Percentiles rank a stretch among this genome's conserved stretches.
phyloP scores from a whole-genome alignment of 805 yeast genomes.

The Babjeviella inositovora region DNA sequence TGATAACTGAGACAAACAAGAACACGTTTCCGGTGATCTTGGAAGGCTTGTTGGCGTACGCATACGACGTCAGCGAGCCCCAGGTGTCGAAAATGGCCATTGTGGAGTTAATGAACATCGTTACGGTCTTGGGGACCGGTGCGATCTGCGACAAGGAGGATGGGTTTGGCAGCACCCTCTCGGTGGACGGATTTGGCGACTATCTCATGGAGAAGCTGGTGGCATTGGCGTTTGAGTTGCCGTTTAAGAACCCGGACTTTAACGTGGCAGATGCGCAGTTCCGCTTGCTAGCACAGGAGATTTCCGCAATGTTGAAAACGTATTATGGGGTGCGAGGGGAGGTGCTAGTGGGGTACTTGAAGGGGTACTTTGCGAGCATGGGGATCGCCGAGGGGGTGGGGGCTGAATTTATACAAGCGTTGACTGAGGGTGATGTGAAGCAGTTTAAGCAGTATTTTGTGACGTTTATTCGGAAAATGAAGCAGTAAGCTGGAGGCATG shows the following conservation, averaged over 20 bases:
- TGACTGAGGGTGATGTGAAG: constrained; percentile 39
- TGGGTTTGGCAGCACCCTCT: constrained; percentile 18
- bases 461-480: constrained; percentile 17
- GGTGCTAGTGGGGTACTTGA: constrained; percentile 1
- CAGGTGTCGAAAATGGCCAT: constrained; percentile 54
- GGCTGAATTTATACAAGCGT: constrained; percentile 42
- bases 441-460: constrained; percentile 60
- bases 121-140: constrained; percentile 53
- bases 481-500: too few species aligned
- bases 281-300: constrained; percentile 59
- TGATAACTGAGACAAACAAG: constrained; percentile 55
- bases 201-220: constrained; percentile 54
- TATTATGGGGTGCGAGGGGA: constrained; percentile 13
- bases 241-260: constrained; percentile 54
- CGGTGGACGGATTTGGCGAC: constrained; percentile 56
- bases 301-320: constrained; percentile 52
- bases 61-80: constrained; percentile 48
- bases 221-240: constrained; percentile 58
- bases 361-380: constrained; percentile 10
- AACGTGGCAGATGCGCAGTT: constrained; percentile 68
- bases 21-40: constrained; percentile 41
- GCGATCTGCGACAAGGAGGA: constrained; percentile 47
- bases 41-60: constrained; percentile 46
- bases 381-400: constrained; percentile 44
- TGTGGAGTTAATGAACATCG: constrained; percentile 48